Evolutionary conservation across 306 rosid species (phyloP).

Genomic region (Ceratonia siliqua): DNA sequence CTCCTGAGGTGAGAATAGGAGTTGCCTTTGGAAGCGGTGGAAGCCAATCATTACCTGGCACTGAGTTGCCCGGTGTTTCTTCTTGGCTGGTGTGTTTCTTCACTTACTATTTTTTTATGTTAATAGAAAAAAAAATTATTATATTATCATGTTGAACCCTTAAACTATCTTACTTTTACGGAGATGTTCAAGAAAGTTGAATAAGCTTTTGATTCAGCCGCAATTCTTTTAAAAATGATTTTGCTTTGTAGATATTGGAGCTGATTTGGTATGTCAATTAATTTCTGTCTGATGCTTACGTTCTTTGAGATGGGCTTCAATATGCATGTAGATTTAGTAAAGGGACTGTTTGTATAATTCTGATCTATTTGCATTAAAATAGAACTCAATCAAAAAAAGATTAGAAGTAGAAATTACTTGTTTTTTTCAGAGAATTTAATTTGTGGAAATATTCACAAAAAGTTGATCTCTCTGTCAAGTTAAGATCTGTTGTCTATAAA

Average conservation of each 20-base stretch:
- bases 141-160: too few species aligned
- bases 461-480: slow-evolving; percentile 14
- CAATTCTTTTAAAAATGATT: slow-evolving; percentile 3
- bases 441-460: background rate
- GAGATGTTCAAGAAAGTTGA: background rate
- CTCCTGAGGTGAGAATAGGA: slow-evolving; percentile 93
- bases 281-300: slow-evolving; percentile 23
- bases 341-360: background rate
- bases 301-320: slow-evolving; percentile 22
- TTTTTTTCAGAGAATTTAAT: background rate
- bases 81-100: slow-evolving; percentile 79
- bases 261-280: background rate
- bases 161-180: background rate
- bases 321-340: slow-evolving; percentile 8
- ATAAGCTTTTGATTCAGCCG: slow-evolving; percentile 11
- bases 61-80: slow-evolving; percentile 92
- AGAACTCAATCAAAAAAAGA: slow-evolving; percentile 14
- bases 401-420: slow-evolving; percentile 3
- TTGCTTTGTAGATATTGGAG: background rate
- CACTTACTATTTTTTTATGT: background rate
- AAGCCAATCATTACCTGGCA: slow-evolving; percentile 93
- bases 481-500: slow-evolving; percentile 1
- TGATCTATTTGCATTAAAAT: slow-evolving; percentile 2
- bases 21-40: slow-evolving; percentile 98
- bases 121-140: too few species aligned